Base-by-base conservation (phyloP, 2,329 filamentous ascomycete species). In the Pseudonectria buxi region DNA sequence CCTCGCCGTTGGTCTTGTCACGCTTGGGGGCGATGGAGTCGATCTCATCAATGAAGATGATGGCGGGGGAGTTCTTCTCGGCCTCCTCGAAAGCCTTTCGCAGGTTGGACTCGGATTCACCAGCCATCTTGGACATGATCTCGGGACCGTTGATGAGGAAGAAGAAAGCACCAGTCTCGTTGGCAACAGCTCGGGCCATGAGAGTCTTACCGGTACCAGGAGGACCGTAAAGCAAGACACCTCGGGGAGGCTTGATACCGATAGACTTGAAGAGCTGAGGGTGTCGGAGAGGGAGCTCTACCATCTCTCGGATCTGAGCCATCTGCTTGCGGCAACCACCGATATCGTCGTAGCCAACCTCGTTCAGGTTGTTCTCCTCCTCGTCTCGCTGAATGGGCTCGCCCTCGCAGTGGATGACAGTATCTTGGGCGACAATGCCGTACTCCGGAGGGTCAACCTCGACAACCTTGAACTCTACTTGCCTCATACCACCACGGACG, bases 61-160 rank as follows among this genome's bases (percentile, higher is more conserved):
- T 96, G 39, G 92, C 89, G 11, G 92, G 92, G 0, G 90, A 95
- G 72, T 96, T 96, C 81, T 96, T 96, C 74, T 96, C 90, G 28
- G 92, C 92, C 71, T 96, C 92, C 65, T 96, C 92, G 56, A 98
- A 98, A n/a, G 92, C 92, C 71, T 96, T 96, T 56, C 92, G 84
- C 50, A 98, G 68, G 65, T 96, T 96, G 41, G 90, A 96, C 66
- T 96, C 92, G 40, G 92, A 96, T 68, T 98, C 92, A 78, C 92
- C 92, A 41, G 92, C 92, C 92, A 96, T 96, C 79, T 96, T 96
- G 40, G 90, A 95, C 92, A 98, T 96, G 71, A 98, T 96, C 65
- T 96, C 92, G 34, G 92, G 92, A 47, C 92, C 90, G 68, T 96
- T 96, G 78, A 98, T 96, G 46, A 96, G 70, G 80, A 98, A 96